These are phyloP conservation scores for Pisolithus microcarpus DNA, from an alignment of 768 basidiomycete genomes.

Conservation along the genomic window DNA sequence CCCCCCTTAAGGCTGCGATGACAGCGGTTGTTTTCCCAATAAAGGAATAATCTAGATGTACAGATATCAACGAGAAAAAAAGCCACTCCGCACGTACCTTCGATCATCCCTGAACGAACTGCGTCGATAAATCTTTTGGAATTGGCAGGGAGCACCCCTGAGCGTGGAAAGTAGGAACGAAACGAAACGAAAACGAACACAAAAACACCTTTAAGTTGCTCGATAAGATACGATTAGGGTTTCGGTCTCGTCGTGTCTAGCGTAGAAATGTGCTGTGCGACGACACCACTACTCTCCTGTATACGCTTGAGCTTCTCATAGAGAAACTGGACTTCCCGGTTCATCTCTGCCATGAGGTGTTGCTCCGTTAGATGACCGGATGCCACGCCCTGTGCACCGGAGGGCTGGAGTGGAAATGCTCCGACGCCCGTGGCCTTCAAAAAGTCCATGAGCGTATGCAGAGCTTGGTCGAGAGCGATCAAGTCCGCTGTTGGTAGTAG, in stretches of 20 bases:
- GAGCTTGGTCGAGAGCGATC: slow-evolving; percentile 42
- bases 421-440: slow-evolving; percentile 62
- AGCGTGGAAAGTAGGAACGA: no score
- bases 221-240: not conserved
- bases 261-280: slow-evolving; percentile 33
- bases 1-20: no score
- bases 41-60: no score
- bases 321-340: slow-evolving; percentile 35
- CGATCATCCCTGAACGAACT: no score
- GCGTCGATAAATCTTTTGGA: no score
- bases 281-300: slow-evolving; percentile 52
- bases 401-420: slow-evolving; percentile 46
- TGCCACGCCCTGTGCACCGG: slow-evolving; percentile 7
- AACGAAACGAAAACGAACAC: no score
- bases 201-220: not conserved
- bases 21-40: no score
- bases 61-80: no score
- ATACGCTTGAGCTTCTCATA: slow-evolving; percentile 45
- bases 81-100: no score
- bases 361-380: slow-evolving; percentile 35
- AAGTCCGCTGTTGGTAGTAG: slow-evolving; percentile 35
- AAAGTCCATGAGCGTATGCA: slow-evolving; percentile 39
- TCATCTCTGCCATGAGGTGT: slow-evolving; percentile 37
- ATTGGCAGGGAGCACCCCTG: no score
- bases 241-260: not conserved